Evolutionary conservation across 305 asterid genomes (phyloP).

Genomic region (Coffea humblotiana): DNA sequence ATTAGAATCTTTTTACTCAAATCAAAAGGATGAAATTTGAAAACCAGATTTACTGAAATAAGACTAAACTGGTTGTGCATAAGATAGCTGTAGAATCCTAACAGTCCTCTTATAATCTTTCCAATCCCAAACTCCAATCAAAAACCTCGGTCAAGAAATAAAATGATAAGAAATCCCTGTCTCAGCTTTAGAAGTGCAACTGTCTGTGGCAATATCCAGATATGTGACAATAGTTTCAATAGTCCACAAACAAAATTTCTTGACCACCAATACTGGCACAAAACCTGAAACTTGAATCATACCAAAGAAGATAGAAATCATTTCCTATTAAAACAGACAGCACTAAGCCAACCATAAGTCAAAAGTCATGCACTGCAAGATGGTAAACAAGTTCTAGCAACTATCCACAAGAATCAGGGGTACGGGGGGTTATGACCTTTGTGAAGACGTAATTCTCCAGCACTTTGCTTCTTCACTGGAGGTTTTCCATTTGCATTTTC

Average conservation of each 20-base stretch:
- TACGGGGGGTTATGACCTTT: slow-evolving; percentile 49
- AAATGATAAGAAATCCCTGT: background rate
- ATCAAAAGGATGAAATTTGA: background rate
- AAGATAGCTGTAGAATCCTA: background rate
- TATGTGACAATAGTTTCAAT: background rate
- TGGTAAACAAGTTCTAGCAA: background rate
- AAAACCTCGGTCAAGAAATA: background rate
- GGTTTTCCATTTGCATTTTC: slow-evolving; percentile 83
- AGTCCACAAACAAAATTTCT: background rate
- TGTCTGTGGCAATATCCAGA: background rate
- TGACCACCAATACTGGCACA: background rate
- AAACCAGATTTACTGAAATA: background rate
- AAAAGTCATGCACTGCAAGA: background rate
- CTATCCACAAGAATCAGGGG: background rate
- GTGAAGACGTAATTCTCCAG: slow-evolving; percentile 97
- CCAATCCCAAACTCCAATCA: background rate
- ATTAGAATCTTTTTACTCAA: background rate
- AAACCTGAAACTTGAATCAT: background rate
- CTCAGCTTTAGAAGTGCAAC: background rate
- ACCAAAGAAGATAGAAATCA: background rate
- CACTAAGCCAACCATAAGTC: background rate
- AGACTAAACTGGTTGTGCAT: background rate
- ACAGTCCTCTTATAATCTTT: background rate
- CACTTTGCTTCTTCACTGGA: slow-evolving; percentile 88
- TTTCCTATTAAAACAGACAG: slow-evolving; percentile 46